Evolutionary conservation across 164 flowering plant genomes (phyloP), one percentile per base, ranked within the genome.

Genomic region (Echeveria elegans): DNA sequence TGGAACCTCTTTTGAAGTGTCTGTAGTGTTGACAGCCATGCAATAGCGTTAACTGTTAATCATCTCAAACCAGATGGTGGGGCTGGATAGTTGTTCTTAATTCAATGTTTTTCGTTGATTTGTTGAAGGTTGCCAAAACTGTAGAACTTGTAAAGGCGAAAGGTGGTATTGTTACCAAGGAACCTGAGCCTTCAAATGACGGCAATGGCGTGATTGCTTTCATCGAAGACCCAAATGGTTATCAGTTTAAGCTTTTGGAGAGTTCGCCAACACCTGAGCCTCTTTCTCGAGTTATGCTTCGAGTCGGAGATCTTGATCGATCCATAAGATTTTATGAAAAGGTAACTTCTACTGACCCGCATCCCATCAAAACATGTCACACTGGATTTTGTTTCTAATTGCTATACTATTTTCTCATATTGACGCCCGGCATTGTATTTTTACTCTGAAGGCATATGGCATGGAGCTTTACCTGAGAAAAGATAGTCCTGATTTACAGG

Each of bases 181-280:
- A 81, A 68, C 80, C 83, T 71, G 78, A 72, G 62, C 77, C 71
- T 36, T 78, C 72, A 11, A 78, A 81, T 60, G 83, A 79, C 21
- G 75, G 77, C n/a, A 69, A 23, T 38, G 58, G 74, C 2, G 60
- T 70, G 37, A 77, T 77, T 68, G 84, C 84, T 23, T 71, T 70
- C 30, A 12, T 81, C 50, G 77, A 81, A 68, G 84, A 81, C 71
- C 84, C 82, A 14, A 76, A 77, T 70, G 84, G 84, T 56, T 81
- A 81, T 38, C 77, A 36, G 52, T 81, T 81, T 74, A 72, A 81
- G 60, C 79, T 81, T 48, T 40, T 77, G 59, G 82, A 79, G 32
- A 75, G 76, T 41, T 75, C 60, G 4, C 69, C 79, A 29, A 70
- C 76, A 6, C 72, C 77, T 19, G 84, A 81, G 71, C 84, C 84